Evolutionary conservation across 164 flowering plant genomes (phyloP), one percentile per base, ranked within the genome.

Genomic region (Sextonia rubra): DNA sequence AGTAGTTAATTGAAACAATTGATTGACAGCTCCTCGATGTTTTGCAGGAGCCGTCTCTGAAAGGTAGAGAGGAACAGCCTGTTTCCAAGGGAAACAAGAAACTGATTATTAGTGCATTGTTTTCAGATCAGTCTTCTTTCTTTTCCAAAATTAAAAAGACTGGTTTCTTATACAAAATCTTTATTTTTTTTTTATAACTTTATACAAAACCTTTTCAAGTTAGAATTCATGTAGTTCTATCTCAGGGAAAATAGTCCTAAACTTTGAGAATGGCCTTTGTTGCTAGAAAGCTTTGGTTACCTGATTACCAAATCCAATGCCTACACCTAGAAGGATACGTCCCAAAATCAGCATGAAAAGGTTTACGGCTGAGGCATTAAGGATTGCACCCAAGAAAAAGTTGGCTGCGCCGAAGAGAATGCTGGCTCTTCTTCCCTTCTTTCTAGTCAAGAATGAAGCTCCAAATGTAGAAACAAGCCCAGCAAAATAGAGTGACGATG

Each of bases 31-130:
- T 73, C 98, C 98, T 55, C 98, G 73, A 66, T 86, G 73, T 66
- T 90, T 89, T 6, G 98, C 85, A 3, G 98, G 98, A n/a, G 98
- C 89, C 84, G 86, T 94, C 75, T 94, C 97, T 1, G 97, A 94
- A 15, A 94, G 94, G 75, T 94, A 94, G 18, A 94, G 78, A 47
- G 98, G 98, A 69, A 94, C 97, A 2, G 97, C 91, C 96, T 91
- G 82, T 29, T 44, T 17, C 55, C 25, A 15, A 8, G 69, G 44
- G 25, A 47, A 68, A 32, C 5, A 47, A 15, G n/a, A 68, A 68
- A 4, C 3, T 2, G 14, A 5, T 20, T 20, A 52, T 15, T 52
- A 52, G 58, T 14, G 58, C 58, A 15, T 52, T 52, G 58, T 52
- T 20, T 14, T 52, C n/a, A 14, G 20, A 52, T 20, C 4, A 17